Conservation (phyloP, 106 monocot species). For the Dendrobium catenatum region DNA sequence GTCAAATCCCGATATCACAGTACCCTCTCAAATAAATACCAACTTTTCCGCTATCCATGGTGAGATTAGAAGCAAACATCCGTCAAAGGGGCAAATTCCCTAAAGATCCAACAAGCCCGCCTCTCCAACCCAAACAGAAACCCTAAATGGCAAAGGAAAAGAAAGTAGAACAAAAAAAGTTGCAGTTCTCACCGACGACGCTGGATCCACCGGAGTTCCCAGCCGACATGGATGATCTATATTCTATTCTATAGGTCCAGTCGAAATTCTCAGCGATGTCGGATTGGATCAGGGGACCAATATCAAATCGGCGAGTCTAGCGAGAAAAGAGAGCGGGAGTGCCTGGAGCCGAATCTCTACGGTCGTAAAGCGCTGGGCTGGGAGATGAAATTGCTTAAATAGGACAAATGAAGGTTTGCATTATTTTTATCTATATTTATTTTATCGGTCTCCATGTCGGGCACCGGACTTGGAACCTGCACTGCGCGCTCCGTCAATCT, state of each 20-base stretch:
- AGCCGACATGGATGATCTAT: slow-evolving; percentile 13
- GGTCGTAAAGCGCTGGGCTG: neutral
- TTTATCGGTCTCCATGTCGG: too few relatives aligned
- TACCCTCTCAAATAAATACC: neutral
- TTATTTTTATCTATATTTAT: too few relatives aligned
- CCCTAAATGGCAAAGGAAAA: slow-evolving; percentile 1
- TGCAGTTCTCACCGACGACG: slow-evolving; percentile 8
- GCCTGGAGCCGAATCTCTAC: neutral
- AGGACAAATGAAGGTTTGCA: too few relatives aligned
- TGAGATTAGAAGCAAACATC: neutral
- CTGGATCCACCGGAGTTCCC: slow-evolving; percentile 18
- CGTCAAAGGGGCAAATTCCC: neutral
- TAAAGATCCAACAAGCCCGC: neutral
- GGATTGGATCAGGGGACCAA: neutral
- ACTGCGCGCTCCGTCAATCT: too few relatives aligned
- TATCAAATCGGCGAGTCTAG: neutral
- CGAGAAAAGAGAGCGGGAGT: neutral
- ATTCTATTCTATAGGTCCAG: neutral
- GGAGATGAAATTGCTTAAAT: neutral
- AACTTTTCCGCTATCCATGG: neutral
- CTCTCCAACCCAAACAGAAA: neutral
- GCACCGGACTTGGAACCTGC: too few relatives aligned
- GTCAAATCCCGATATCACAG: neutral
- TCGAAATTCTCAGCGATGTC: neutral
- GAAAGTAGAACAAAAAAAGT: too few relatives aligned